A percentile compares a stretch with the other conserved stretches of the same genome.
Evolutionary conservation across 768 basidiomycete species (phyloP).

Genomic region (Russula dissimulans): DNA sequence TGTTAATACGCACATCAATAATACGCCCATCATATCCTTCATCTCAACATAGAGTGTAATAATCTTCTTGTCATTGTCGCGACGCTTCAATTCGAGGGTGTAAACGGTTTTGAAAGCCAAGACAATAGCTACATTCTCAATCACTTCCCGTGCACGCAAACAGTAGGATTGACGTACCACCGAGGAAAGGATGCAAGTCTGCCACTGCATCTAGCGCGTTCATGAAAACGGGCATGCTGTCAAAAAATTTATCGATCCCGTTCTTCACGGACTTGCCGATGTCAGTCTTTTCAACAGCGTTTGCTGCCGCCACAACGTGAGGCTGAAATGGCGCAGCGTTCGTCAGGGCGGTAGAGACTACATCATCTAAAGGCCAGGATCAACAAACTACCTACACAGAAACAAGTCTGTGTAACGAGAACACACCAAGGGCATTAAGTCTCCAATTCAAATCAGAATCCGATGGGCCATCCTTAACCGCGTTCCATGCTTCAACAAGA

Average conservation of each 20-base stretch:
- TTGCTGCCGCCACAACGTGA: neutral
- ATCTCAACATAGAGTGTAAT: slow-evolving; percentile 40
- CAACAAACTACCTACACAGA: neutral
- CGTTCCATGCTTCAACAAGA: neutral
- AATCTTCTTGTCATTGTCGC: slow-evolving; percentile 44
- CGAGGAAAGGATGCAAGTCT: slow-evolving; percentile 25
- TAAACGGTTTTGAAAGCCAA: slow-evolving; percentile 42
- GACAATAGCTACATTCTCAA: slow-evolving; percentile 31
- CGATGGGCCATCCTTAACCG: neutral
- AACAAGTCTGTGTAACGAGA: neutral
- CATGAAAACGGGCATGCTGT: slow-evolving; percentile 10
- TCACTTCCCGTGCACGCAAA: neutral
- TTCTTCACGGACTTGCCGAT: slow-evolving; percentile 7
- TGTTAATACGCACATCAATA: neutral
- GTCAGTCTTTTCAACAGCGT: neutral
- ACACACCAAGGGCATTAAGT: neutral
- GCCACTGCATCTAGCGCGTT: slow-evolving; percentile 25
- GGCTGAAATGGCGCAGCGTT: neutral
- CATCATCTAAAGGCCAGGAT: neutral
- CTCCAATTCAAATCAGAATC: neutral
- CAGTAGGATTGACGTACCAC: slow-evolving; percentile 11
- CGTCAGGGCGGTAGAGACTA: neutral
- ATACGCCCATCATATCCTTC: slow-evolving; percentile 32
- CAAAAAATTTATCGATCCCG: slow-evolving; percentile 20
- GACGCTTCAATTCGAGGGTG: slow-evolving; percentile 37